Evolutionary conservation across 202 grass and related monocot genomes (phyloP).

Genomic region (Panicum hallii): DNA sequence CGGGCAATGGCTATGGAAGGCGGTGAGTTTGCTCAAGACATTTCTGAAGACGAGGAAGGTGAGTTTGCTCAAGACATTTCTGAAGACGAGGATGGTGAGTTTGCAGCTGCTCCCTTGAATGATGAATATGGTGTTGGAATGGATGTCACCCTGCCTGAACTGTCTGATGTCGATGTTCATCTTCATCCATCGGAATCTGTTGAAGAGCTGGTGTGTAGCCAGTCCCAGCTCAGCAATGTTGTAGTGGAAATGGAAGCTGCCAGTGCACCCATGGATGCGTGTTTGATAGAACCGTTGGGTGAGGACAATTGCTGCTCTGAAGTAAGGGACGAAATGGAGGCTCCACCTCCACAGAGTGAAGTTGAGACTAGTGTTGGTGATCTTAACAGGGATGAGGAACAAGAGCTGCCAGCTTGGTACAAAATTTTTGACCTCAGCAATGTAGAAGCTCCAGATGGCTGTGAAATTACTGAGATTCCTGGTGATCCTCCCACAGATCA

Average conservation of each 20-base stretch:
- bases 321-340: conserved; percentile 2
- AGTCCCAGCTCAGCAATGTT: conserved; percentile 22
- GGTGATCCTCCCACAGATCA: conserved; percentile 30
- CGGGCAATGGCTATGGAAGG: neutral
- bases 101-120: conserved; percentile 24
- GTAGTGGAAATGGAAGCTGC: conserved; percentile 17
- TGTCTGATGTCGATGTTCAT: conserved; percentile 41
- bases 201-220: conserved; percentile 35
- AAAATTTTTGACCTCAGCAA: conserved; percentile 58
- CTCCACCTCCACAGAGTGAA: conserved; percentile 29
- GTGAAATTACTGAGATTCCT: conserved; percentile 41
- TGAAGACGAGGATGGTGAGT: conserved; percentile 37
- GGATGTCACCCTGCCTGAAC: conserved; percentile 30
- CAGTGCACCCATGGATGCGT: neutral
- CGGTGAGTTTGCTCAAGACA: conserved; percentile 11
- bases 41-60: conserved; percentile 34
- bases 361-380: conserved; percentile 18
- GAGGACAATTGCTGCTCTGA: conserved; percentile 18
- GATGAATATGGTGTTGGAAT: conserved; percentile 34
- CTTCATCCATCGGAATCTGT: conserved; percentile 40
- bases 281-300: neutral
- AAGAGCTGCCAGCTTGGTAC: conserved; percentile 46
- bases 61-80: conserved; percentile 24
- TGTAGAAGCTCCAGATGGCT: conserved; percentile 28
- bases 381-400: conserved; percentile 41